A percentile compares a stretch with the other conserved stretches of the same genome.
These are phyloP conservation scores for Ceratocystis smalleyi DNA, from an alignment of 2,329 filamentous ascomycete genomes.

Conservation along the genomic window DNA sequence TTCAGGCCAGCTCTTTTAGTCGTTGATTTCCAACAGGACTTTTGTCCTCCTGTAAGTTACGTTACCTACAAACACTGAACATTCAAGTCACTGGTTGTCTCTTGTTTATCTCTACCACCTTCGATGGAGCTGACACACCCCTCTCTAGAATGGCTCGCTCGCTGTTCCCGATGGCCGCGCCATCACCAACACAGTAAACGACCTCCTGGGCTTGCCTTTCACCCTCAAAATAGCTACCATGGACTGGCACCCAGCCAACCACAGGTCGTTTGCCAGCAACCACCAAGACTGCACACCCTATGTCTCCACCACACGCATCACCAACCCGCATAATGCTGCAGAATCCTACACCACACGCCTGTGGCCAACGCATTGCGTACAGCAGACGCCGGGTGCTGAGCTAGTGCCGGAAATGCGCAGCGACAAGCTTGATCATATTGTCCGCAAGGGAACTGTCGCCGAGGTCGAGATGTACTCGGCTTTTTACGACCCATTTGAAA, in stretches of 20 bases:
- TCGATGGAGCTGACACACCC: constrained; percentile 18
- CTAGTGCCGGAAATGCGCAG: constrained; percentile 57
- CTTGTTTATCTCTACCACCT: neutral
- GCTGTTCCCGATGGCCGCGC: constrained; percentile 59
- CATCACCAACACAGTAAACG: constrained; percentile 57
- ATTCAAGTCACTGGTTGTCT: neutral
- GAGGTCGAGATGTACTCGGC: constrained; percentile 87
- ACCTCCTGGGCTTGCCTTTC: constrained; percentile 58
- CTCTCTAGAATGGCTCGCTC: constrained; percentile 60
- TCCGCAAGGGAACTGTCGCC: constrained; percentile 63
- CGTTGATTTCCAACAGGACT: constrained; percentile 88
- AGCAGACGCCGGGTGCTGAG: constrained; percentile 53
- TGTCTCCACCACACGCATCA: constrained; percentile 45
- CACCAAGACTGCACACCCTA: constrained; percentile 54
- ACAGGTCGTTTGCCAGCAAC: constrained; percentile 80
- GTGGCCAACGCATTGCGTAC: constrained; percentile 86
- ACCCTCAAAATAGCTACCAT: constrained; percentile 66
- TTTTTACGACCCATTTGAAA: constrained; percentile 65
- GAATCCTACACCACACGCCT: constrained; percentile 53
- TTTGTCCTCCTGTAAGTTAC: constrained; percentile 65
- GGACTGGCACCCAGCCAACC: constrained; percentile 71
- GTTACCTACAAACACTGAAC: neutral
- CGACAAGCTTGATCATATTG: constrained; percentile 42
- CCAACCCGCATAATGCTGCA: constrained; percentile 46
- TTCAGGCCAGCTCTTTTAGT: constrained; percentile 47